Evolutionary conservation across 1,284 basidiomycete genomes (phyloP), one percentile per base, ranked within the genome.

Genomic region (Tilletiaria anomala): DNA sequence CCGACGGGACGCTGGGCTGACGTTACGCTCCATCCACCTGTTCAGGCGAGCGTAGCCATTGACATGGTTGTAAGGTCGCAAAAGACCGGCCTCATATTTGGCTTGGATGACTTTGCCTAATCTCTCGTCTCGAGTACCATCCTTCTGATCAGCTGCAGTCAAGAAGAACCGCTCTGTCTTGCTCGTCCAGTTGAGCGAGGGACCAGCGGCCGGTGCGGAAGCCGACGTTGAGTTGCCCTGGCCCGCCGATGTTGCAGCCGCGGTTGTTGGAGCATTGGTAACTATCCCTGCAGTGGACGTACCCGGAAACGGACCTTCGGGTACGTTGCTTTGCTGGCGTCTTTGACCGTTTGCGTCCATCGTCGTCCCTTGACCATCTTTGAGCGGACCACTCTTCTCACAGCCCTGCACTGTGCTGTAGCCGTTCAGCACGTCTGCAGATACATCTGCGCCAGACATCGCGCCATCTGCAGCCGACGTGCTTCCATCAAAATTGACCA

Each of bases 41-140:
- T 61, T 61, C 21, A 65, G 42, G 2, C 62, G 50, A 6, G 60
- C 56, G 39, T 65, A 65, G 16, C 61, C 62, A 31, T 65, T 61
- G 36, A 91, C 86, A 65, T 94, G 93, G 69, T 96, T 91, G 63
- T 93, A 94, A 0, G 91, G 91, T 59, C 86, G 86, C 47, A 96
- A 70, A 32, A 97, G 68, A 0, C 89, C 91, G 1, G 89, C 91
- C 64, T 96, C 89, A 69, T 93, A 94, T 69, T 96, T 96, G 58
- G 84, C 88, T 52, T 83, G 78, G 56, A 96, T 96, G 50, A 97
- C 91, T 47, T 83, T 76, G 45, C 82, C 83, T 31, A 97, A 70
- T 1, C 89, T 79, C 54, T 93, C 84, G 50, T 91, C 84, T 26
- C 89, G 75, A 11, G 86, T 82, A 0, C 89, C 89, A 10, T 82